Conservation (phyloP, 768 basidiomycete species). For the Gloeopeniophorella convolvens region DNA sequence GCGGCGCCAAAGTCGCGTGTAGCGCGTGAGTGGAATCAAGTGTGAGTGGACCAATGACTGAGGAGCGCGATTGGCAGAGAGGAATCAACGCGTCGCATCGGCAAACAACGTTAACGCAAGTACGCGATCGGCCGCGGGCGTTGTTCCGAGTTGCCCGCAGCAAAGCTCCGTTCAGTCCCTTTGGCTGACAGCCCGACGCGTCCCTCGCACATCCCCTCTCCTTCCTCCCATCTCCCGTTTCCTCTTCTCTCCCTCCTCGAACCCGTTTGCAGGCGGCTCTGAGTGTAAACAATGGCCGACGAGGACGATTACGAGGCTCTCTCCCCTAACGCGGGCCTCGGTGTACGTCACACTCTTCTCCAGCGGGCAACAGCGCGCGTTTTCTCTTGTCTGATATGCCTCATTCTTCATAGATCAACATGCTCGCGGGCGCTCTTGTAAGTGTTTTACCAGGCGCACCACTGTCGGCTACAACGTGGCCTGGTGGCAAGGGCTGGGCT, state of each 20-base stretch:
- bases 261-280: background rate
- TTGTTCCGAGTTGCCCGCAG: too few relatives aligned
- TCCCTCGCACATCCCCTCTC: background rate
- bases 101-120: too few relatives aligned
- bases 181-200: background rate
- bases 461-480: too few relatives aligned
- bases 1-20: too few relatives aligned
- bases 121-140: too few relatives aligned
- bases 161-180: background rate
- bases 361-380: background rate
- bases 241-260: background rate
- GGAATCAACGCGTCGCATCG: too few relatives aligned
- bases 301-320: constrained; percentile 62
- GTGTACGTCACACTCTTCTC: constrained; percentile 37
- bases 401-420: constrained; percentile 67
- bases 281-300: constrained; percentile 33
- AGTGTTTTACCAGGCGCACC: constrained; percentile 32
- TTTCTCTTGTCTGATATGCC: constrained; percentile 13
- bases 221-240: background rate
- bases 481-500: background rate
- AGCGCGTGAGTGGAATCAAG: too few relatives aligned
- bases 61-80: too few relatives aligned
- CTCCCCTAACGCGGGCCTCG: constrained; percentile 73
- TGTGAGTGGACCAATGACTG: too few relatives aligned
- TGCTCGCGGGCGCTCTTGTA: constrained; percentile 94